Evolutionary conservation across 192 early-diverging fungal genomes (phyloP), one percentile per base, ranked within the genome.

Genomic region (Diversispora eburnea): DNA sequence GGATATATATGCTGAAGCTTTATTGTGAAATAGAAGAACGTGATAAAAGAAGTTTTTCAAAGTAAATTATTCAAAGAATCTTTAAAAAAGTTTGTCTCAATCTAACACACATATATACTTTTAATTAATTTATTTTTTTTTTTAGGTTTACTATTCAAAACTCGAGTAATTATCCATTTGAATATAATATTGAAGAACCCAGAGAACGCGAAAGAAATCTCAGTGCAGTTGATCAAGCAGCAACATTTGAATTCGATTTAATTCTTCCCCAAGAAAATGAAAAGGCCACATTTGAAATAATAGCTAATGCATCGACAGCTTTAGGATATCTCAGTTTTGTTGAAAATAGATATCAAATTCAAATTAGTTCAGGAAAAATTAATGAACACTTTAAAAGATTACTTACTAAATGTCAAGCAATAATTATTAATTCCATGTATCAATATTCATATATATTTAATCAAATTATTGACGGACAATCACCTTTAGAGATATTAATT

Each of bases 401-500:
- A 46, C 64, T 66, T 19, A 17, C 5, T 3, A 10, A 66, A 20
- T 66, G 64, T 66, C 41, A 47, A n/a, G 3, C 41, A 1, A 48
- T 66, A 46, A 22, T 66, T 66, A 43, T 6, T 15, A 17, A 66
- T 42, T 25, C 64, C 3, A 66, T 66, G 20, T 42, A 45, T 19
- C 19, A 43, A 20, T 6, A 66, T 48, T 19, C 64, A 19, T 42
- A 66, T 66, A 9, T 66, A 33, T 66, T 66, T n/a, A 66, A 66
- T 17, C 64, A 66, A 17, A 66, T 66, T 43, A 41, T 48, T 9
- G 19, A 66, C 10, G 64, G 64, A 43, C 64, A 66, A 66, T 66
- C 64, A 19, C 64, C 64, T 15, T 66, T 66, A n/a, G 64, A 66
- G 46, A 47, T 66, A 47, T 48, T 66, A 45, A 66, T 66, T 22